Evolutionary conservation across 768 basidiomycete species (phyloP).

Genomic region (Mycena maculata): DNA sequence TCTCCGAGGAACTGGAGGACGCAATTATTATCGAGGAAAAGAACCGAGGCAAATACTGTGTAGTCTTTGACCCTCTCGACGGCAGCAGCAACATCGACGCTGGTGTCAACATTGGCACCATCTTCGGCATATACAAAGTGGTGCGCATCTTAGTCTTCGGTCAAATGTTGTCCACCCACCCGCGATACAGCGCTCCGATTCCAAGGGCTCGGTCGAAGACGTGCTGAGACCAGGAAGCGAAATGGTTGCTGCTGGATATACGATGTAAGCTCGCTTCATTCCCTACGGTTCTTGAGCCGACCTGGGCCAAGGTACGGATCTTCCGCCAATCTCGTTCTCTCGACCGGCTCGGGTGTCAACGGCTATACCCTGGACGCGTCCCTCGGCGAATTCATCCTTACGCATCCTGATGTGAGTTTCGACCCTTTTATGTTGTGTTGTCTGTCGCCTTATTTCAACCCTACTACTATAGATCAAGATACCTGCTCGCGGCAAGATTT

Average conservation of each 20-base stretch:
- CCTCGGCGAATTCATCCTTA: slow-evolving; percentile 98
- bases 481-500: slow-evolving; percentile 95
- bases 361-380: slow-evolving; percentile 97
- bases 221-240: slow-evolving; percentile 93
- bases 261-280: slow-evolving; percentile 72
- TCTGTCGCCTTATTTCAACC: slow-evolving; percentile 15
- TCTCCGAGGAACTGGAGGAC: slow-evolving; percentile 95
- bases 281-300: not conserved
- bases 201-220: slow-evolving; percentile 83
- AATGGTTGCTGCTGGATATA: slow-evolving; percentile 99
- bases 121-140: slow-evolving; percentile 95
- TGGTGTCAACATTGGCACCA: slow-evolving; percentile 97
- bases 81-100: slow-evolving; percentile 98
- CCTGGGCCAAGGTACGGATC: slow-evolving; percentile 73
- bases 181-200: slow-evolving; percentile 70
- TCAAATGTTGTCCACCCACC: not conserved
- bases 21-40: slow-evolving; percentile 89
- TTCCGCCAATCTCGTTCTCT: slow-evolving; percentile 95
- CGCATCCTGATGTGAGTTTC: slow-evolving; percentile 87
- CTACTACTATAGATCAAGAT: slow-evolving; percentile 78
- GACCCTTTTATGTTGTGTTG: not conserved
- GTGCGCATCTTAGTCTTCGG: slow-evolving; percentile 58
- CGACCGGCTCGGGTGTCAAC: slow-evolving; percentile 95
- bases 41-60: slow-evolving; percentile 91
- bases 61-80: slow-evolving; percentile 98